These are phyloP conservation scores for Ophiostoma ulmi DNA, from an alignment of 2,329 filamentous ascomycete species.

Conservation along the genomic window DNA sequence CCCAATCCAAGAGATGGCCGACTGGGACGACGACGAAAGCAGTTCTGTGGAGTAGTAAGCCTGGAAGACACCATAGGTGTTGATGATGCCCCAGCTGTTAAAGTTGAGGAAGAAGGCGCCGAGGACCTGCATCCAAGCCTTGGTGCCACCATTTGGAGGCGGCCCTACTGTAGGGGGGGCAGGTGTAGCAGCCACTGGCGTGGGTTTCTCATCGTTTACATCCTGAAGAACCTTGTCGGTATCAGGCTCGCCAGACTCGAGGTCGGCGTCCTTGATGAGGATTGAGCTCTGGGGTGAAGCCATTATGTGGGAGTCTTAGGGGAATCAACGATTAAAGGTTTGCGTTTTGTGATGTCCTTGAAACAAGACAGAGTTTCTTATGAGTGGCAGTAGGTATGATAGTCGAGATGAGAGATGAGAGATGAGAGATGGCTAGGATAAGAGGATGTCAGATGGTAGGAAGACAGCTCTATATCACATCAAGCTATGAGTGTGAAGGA, in stretches of 20 bases:
- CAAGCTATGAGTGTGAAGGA: not conserved
- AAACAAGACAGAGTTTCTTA: too few species aligned
- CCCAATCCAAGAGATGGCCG: slow-evolving; percentile 43
- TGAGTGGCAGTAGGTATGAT: too few species aligned
- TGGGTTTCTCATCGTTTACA: slow-evolving; percentile 10
- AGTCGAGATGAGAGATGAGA: not conserved
- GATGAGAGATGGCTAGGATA: not conserved
- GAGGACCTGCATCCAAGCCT: slow-evolving; percentile 24
- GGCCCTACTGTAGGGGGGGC: not conserved
- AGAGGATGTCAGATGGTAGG: not conserved
- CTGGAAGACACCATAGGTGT: slow-evolving; percentile 22
- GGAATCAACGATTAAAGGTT: too few species aligned
- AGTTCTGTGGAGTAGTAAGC: slow-evolving; percentile 17
- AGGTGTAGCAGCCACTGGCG: not conserved
- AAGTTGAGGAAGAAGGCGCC: slow-evolving; percentile 26
- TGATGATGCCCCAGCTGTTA: slow-evolving; percentile 23
- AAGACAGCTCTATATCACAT: too few species aligned
- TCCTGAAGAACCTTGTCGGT: not conserved
- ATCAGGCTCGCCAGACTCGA: not conserved
- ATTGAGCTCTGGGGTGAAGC: slow-evolving; percentile 17
- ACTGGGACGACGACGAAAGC: slow-evolving; percentile 19
- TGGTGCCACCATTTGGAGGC: slow-evolving; percentile 23
- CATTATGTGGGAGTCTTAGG: not conserved
- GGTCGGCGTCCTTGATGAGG: slow-evolving; percentile 1
- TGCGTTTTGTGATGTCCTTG: too few species aligned